Evolutionary conservation across 139 green algal species (phyloP).

Genomic region (Desmodesmus armatus): DNA sequence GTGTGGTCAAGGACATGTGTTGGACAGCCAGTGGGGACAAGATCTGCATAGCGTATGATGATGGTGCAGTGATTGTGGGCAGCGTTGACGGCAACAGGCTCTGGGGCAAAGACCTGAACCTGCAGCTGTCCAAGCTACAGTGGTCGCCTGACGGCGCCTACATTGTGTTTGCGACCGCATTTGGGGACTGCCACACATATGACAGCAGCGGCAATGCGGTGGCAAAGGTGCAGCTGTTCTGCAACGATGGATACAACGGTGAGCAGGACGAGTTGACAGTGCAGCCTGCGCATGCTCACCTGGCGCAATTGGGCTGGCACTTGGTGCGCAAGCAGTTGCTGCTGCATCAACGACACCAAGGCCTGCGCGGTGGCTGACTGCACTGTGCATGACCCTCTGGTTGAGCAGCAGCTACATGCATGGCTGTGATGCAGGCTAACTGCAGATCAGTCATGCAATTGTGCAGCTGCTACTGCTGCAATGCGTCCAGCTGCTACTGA

Average conservation of each 20-base stretch:
- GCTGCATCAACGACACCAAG: neutral
- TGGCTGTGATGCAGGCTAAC: too few relatives aligned
- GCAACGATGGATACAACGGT: conserved; percentile 72
- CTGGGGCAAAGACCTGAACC: conserved; percentile 79
- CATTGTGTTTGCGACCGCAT: conserved; percentile 69
- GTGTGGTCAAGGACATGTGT: conserved; percentile 81
- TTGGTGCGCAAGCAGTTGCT: neutral
- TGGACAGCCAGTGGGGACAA: conserved; percentile 85
- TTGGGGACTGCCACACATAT: conserved; percentile 81
- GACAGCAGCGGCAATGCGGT: conserved; percentile 83
- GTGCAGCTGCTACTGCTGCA: neutral
- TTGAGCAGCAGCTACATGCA: neutral
- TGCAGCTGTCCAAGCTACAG: conserved; percentile 74
- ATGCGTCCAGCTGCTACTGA: neutral
- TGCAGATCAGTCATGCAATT: neutral
- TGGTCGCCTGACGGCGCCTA: conserved; percentile 78
- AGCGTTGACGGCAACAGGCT: conserved; percentile 84
- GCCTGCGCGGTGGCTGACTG: neutral
- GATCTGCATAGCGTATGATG: conserved; percentile 90
- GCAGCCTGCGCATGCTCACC: too few relatives aligned
- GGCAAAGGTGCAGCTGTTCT: conserved; percentile 76
- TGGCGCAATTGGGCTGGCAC: too few relatives aligned
- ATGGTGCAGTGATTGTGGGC: conserved; percentile 89
- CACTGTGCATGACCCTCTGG: neutral
- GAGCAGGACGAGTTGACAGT: neutral